Percentiles rank a stretch among this genome's conserved stretches.
These are phyloP conservation scores for Paramecium biaurelia DNA, from an alignment of 73 alveolate genomes.

Conservation along the genomic window DNA sequence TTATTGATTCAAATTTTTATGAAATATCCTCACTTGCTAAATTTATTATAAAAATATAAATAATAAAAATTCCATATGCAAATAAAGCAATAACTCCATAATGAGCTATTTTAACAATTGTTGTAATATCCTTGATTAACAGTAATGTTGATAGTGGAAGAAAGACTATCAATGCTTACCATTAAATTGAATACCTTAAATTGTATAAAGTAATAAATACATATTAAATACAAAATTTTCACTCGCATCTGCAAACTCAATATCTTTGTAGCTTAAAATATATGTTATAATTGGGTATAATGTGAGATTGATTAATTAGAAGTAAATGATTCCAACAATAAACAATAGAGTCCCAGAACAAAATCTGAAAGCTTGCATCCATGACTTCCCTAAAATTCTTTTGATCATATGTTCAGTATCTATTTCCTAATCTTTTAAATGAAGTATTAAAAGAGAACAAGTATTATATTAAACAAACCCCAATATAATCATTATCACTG, in stretches of 20 bases:
- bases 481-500: slow-evolving; percentile 44
- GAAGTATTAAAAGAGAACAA: slow-evolving; percentile 25
- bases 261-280: neutral
- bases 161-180: slow-evolving; percentile 47
- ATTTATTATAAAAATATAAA: slow-evolving; percentile 32
- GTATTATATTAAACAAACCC: slow-evolving; percentile 50
- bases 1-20: neutral
- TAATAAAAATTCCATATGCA: slow-evolving; percentile 34
- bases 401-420: slow-evolving; percentile 43
- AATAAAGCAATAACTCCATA: slow-evolving; percentile 59
- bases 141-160: slow-evolving; percentile 48
- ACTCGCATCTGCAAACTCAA: slow-evolving; percentile 1
- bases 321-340: slow-evolving; percentile 54
- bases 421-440: slow-evolving; percentile 19
- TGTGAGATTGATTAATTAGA: slow-evolving; percentile 26
- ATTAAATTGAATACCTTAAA: slow-evolving; percentile 44
- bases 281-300: slow-evolving; percentile 33
- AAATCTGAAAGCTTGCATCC: slow-evolving; percentile 15
- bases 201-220: neutral
- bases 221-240: neutral
- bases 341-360: slow-evolving; percentile 51
- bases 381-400: slow-evolving; percentile 41
- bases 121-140: slow-evolving; percentile 40
- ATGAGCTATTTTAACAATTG: slow-evolving; percentile 61
- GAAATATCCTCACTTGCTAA: neutral